Percentiles rank a stretch among this genome's conserved stretches.
phyloP scores from a whole-genome alignment of 1,284 basidiomycete genomes.

The Austropuccinia psidii region DNA sequence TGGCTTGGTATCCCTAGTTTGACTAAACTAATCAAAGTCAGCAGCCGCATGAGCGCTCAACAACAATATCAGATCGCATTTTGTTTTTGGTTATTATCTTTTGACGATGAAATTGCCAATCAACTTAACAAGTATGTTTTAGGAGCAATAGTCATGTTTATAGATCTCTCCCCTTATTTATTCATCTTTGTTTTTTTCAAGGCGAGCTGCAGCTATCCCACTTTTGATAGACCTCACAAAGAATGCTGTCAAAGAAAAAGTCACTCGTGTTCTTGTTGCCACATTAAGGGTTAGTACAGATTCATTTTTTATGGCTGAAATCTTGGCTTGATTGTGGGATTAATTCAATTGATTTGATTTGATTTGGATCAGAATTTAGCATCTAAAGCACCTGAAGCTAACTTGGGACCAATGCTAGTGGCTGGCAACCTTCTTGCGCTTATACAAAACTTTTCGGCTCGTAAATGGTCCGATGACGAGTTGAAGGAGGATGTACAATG shows the following conservation, averaged over 20 bases:
- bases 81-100: constrained; percentile 89
- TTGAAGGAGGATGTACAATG: constrained; percentile 83
- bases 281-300: constrained; percentile 65
- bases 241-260: constrained; percentile 91
- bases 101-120: constrained; percentile 73
- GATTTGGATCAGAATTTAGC: constrained; percentile 87
- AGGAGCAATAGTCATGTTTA: background rate
- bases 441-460: constrained; percentile 67
- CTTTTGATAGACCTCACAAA: constrained; percentile 77
- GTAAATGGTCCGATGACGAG: constrained; percentile 87
- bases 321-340: too few species aligned
- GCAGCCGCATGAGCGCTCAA: constrained; percentile 60
- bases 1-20: background rate
- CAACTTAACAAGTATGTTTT: constrained; percentile 64
- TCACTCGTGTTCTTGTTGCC: constrained; percentile 86
- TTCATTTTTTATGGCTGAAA: constrained; percentile 3
- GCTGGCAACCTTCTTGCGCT: constrained; percentile 70
- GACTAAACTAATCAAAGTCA: constrained; percentile 5
- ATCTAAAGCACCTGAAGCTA: constrained; percentile 66
- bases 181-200: constrained; percentile 44
- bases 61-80: constrained; percentile 89
- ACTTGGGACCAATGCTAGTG: constrained; percentile 86
- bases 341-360: too few species aligned
- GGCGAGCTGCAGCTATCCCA: constrained; percentile 83
- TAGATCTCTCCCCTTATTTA: background rate